Evolutionary conservation across 108 stramenopile genomes (phyloP), one percentile per base, ranked within the genome.

Genomic region (Cyclotella distinguenda): DNA sequence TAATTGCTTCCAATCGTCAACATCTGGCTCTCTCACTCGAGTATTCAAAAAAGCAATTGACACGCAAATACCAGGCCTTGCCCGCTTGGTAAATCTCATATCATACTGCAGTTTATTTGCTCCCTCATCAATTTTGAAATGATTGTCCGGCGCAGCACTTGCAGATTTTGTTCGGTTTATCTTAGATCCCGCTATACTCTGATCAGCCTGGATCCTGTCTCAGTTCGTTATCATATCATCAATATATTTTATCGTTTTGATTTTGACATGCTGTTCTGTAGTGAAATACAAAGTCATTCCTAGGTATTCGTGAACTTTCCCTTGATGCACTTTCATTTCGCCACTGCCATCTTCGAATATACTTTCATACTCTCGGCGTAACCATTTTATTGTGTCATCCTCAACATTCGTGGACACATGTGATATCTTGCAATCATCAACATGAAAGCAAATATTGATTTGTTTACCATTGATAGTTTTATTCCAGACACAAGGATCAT

Each of bases 1-100:
- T 11, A 54, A 3, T 8, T 54, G 30, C 8, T 19, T 19, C 53
- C 53, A n/a, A n/a, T 54, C 5, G 3, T 54, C 53, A 15, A 18
- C 28, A 32, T 54, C 53, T 32, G 53, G 28, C 3, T 30, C 1
- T 28, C 21, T 60, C 3, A 83, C 77, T 16, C 77, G 26, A 21
- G 72, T 81, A 45, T 59, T 66, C 0, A 86, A 56, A 54, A 83
- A 86, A 13, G 72, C 30, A 4, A 81, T 53, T 15, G 82, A 52
- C 11, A 63, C 51, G 40, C 52, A 35, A 0, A 81, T 55, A 46
- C 80, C 82, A 42, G 66, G 74, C 16, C 82, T 11, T 18, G 65
- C 66, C 10, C 78, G 36, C 40, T 57, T 70, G 11, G 45, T 40
- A 23, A 79, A 42, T 6, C 4, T 31, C 1, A 13, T 1, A n/a